Base-by-base conservation (phyloP, 2,329 filamentous ascomycete genomes). In the Sporothrix inflata region DNA sequence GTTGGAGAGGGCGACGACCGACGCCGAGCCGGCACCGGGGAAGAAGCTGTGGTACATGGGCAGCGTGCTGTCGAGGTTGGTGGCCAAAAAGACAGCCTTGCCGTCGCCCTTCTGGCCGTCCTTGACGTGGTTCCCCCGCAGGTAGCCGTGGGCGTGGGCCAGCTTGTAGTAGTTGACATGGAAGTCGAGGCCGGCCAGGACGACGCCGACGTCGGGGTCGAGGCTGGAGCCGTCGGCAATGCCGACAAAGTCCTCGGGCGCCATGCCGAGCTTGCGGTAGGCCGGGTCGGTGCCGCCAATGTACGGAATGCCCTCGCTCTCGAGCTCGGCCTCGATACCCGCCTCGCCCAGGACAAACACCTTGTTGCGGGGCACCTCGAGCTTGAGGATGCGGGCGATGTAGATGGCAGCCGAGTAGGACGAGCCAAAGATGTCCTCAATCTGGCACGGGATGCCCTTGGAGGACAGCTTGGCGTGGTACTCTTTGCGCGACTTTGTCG, bases 91-190 rank as follows among this genome's bases (percentile, higher is more conserved):
- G 5, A 90, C 83, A 8, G 95, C 96, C 2, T 94, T 94, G 16
- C 88, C 98, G 78, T 97, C 93, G 81, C 91, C 92, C 1, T 72
- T 68, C 2, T 94, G 94, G 2, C 92, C 88, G 11, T 96, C 86
- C 47, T 42, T 30, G 14, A 65, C 55, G 38, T 75, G 75, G 4
- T 94, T 94, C 16, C 89, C 87, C 70, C 88, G 89, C 69, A 99
- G 86, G 82, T 98, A 99, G 78, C 97, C 94, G 81, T 92, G 92
- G 1, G 91, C 96, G 55, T 92, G 88, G 2, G 93, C 88, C 12
- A 97, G 86, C 84, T 99, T 99, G 69, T 98, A 87, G 82, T 99
- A 99, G 83, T 96, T 98, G 80, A 97, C 86, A 82, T 98, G 94
- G 81, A 95, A 97, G 82, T 99, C 96, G 57, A 99, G 86, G 0